A percentile compares a stretch with the other conserved stretches of the same genome.
phyloP scores from a whole-genome alignment of 106 monocot species.

The Phalaenopsis aphrodite region DNA sequence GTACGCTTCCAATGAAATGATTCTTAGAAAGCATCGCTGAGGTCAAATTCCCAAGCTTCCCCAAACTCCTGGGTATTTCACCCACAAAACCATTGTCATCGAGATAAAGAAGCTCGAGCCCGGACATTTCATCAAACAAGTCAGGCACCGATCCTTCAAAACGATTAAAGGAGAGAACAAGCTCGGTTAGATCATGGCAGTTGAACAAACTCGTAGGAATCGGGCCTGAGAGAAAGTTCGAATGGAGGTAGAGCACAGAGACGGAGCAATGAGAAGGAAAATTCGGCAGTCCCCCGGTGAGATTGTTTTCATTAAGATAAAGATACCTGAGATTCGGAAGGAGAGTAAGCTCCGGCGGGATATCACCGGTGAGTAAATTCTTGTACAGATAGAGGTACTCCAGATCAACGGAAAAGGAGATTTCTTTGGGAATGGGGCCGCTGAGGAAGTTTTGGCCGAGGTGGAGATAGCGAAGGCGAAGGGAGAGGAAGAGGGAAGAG shows the following conservation, averaged over 20 bases:
- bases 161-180: constrained; percentile 31
- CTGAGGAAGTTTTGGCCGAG: constrained; percentile 40
- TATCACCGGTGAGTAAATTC: constrained; percentile 47
- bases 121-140: constrained; percentile 20
- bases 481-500: constrained; percentile 19
- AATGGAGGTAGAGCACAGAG: constrained; percentile 23
- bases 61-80: constrained; percentile 37
- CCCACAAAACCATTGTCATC: constrained; percentile 39
- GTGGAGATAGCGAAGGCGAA: constrained; percentile 26
- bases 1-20: constrained; percentile 38
- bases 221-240: constrained; percentile 38
- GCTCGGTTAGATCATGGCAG: constrained; percentile 28
- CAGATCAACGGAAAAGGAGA: constrained; percentile 19
- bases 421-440: constrained; percentile 41
- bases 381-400: constrained; percentile 23
- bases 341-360: constrained; percentile 42
- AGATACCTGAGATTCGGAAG: constrained; percentile 35
- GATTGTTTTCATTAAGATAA: constrained; percentile 48
- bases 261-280: constrained; percentile 30
- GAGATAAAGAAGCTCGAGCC: constrained; percentile 30
- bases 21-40: constrained; percentile 32
- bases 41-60: constrained; percentile 12
- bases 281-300: constrained; percentile 47
- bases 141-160: constrained; percentile 39
- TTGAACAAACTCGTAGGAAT: constrained; percentile 39